Evolutionary conservation across 768 basidiomycete genomes (phyloP).

Genomic region (Tricholoma flavovirens): DNA sequence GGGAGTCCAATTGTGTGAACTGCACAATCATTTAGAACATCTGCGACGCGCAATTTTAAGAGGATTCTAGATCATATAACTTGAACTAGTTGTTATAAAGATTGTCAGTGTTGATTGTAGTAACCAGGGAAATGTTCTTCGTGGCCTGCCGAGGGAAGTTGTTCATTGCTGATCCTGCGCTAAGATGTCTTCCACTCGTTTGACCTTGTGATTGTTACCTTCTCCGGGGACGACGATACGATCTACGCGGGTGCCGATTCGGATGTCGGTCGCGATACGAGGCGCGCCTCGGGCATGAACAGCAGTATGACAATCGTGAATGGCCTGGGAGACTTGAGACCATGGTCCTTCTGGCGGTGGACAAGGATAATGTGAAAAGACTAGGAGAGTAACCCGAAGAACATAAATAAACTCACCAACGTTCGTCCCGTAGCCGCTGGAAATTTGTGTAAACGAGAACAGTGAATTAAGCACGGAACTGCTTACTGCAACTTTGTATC

Average conservation of each 20-base stretch:
- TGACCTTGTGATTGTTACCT: slow-evolving; percentile 77
- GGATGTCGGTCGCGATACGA: slow-evolving; percentile 86
- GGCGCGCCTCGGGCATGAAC: slow-evolving; percentile 73
- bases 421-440: slow-evolving; percentile 89
- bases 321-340: slow-evolving; percentile 76
- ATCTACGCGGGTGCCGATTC: slow-evolving; percentile 87
- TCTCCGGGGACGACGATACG: slow-evolving; percentile 53
- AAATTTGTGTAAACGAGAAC: background rate
- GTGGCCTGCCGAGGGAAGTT: no score
- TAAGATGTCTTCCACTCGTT: slow-evolving; percentile 77
- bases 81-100: background rate
- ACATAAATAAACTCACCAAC: slow-evolving; percentile 40
- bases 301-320: slow-evolving; percentile 87
- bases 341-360: slow-evolving; percentile 71
- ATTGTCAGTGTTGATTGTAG: background rate
- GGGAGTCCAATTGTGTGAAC: slow-evolving; percentile 37
- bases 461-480: background rate
- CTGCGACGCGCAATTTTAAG: background rate
- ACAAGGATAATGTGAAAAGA: background rate
- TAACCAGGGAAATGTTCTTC: background rate
- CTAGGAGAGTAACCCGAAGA: background rate
- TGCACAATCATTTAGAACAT: background rate
- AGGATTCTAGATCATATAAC: background rate
- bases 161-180: slow-evolving; percentile 28
- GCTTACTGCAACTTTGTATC: slow-evolving; percentile 62